These are phyloP conservation scores for Saturnispora serradocipensis DNA, from an alignment of 805 yeast genomes.

Conservation along the genomic window DNA sequence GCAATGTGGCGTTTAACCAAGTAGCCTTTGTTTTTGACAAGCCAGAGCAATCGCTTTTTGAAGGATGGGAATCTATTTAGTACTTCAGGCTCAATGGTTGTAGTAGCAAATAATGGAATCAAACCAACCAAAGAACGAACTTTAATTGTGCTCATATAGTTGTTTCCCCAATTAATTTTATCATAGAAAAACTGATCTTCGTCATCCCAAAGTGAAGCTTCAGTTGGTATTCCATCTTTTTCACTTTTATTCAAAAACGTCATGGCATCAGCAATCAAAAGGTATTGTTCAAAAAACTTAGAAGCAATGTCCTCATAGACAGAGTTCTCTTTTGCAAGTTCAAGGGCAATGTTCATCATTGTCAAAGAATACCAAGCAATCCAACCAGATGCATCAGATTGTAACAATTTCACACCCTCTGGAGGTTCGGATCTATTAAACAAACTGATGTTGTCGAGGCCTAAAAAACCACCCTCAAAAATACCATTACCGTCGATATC, in stretches of 20 bases:
- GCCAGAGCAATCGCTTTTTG: conserved; percentile 78
- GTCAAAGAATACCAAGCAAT: conserved; percentile 88
- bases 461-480: conserved; percentile 90
- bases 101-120: conserved; percentile 82
- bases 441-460: conserved; percentile 86
- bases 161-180: conserved; percentile 76
- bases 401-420: conserved; percentile 83
- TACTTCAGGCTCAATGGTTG: conserved; percentile 80
- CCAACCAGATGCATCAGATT: conserved; percentile 97
- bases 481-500: conserved; percentile 81
- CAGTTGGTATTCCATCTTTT: conserved; percentile 28
- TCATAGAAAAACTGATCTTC: conserved; percentile 84
- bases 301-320: conserved; percentile 92
- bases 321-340: conserved; percentile 73
- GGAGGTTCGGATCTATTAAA: conserved; percentile 94
- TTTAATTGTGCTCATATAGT: conserved; percentile 58
- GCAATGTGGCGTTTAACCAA: conserved; percentile 80
- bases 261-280: conserved; percentile 91
- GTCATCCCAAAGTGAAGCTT: conserved; percentile 80
- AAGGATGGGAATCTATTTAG: conserved; percentile 72
- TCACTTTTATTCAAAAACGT: conserved; percentile 43
- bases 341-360: conserved; percentile 88
- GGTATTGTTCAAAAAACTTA: conserved; percentile 87
- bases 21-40: conserved; percentile 56
- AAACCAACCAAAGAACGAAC: conserved; percentile 86